Evolutionary conservation across 306 rosid species (phyloP).

Genomic region (Ammopiptanthus mongolicus): DNA sequence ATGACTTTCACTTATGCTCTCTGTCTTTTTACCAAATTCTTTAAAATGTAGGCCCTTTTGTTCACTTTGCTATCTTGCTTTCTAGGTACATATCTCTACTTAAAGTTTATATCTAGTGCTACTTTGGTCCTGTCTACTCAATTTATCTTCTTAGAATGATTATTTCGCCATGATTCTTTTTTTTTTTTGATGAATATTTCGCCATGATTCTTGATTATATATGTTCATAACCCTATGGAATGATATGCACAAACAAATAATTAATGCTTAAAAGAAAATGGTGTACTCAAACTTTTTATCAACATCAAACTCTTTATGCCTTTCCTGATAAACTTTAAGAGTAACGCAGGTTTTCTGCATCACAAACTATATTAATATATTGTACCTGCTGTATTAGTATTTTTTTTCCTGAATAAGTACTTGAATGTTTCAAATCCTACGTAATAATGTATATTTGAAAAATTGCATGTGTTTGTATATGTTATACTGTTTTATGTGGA

Average conservation of each 20-base stretch:
- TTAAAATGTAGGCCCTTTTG: conserved; percentile 2
- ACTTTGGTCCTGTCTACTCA: neutral
- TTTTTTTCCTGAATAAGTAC: neutral
- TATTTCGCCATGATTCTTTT: neutral
- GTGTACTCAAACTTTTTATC: neutral
- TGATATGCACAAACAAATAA: neutral
- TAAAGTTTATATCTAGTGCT: neutral
- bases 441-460: neutral
- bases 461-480: neutral
- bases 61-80: conserved; percentile 10
- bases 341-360: neutral
- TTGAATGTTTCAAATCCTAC: neutral
- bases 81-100: neutral
- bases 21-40: neutral
- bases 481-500: too few species aligned
- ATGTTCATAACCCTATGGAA: neutral
- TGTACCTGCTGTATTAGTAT: neutral
- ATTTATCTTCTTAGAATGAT: conserved; percentile 1
- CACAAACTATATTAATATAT: neutral
- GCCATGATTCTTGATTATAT: neutral
- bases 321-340: neutral
- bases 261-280: neutral
- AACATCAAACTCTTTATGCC: neutral
- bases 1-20: neutral
- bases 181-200: conserved; percentile 15